These are phyloP conservation scores for Neodidymelliopsis sp. DNA, from an alignment of 2,329 filamentous ascomycete genomes.

Conservation along the genomic window DNA sequence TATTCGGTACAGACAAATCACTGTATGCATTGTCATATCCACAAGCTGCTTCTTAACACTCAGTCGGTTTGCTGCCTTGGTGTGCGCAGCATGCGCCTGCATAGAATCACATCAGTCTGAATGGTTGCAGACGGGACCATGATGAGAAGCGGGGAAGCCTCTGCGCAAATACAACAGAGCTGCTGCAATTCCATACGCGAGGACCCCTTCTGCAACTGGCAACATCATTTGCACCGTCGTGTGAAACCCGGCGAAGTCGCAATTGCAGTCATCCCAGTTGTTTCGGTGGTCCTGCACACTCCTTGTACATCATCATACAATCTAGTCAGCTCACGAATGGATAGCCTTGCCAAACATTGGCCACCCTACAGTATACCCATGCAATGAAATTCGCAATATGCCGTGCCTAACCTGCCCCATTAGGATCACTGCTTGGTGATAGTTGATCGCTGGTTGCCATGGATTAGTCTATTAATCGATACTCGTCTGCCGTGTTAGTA, in stretches of 20 bases:
- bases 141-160: neutral
- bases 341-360: neutral
- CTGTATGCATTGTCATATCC: no score
- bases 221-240: neutral
- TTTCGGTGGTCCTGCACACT: no score
- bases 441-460: no score
- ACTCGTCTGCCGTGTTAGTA: neutral
- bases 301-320: neutral
- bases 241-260: neutral
- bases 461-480: slow-evolving; percentile 6
- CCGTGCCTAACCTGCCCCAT: neutral
- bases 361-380: no score
- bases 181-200: neutral
- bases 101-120: no score
- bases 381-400: neutral
- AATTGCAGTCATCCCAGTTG: neutral
- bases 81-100: no score
- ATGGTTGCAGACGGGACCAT: neutral
- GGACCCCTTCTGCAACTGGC: neutral
- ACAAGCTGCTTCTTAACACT: no score
- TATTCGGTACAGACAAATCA: no score
- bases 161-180: neutral
- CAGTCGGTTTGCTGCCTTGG: no score
- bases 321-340: slow-evolving; percentile 1
- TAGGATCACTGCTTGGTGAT: no score